Percentiles rank a stretch among this genome's conserved stretches.
Conservation (phyloP, 495 filamentous ascomycete species). For the Penicillium macrosclerotiorum region DNA sequence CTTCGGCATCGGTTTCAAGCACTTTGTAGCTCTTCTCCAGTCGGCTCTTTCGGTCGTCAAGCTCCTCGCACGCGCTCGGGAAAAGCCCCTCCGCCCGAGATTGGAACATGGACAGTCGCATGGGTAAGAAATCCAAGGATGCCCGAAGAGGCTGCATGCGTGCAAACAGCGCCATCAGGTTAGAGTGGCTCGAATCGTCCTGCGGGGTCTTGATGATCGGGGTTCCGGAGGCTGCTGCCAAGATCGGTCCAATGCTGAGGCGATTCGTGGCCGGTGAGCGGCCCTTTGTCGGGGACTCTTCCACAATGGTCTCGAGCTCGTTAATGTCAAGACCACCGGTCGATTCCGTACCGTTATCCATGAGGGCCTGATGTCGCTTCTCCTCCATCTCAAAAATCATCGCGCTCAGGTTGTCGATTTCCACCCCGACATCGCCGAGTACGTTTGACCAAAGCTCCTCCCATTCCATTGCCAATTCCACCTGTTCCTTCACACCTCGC, state of each 20-base stretch:
- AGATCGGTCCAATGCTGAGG: constrained; percentile 60
- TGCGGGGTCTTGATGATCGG: constrained; percentile 58
- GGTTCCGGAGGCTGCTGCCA: constrained; percentile 55
- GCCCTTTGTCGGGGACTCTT: constrained; percentile 69
- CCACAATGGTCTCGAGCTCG: constrained; percentile 90
- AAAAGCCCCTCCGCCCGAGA: constrained; percentile 70
- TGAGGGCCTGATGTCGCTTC: constrained; percentile 70
- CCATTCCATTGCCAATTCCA: constrained; percentile 98
- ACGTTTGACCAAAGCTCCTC: constrained; percentile 95
- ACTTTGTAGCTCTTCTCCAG: constrained; percentile 79
- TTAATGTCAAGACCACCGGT: constrained; percentile 75
- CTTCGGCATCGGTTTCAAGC: constrained; percentile 83
- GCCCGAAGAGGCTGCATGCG: constrained; percentile 91
- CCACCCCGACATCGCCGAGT: constrained; percentile 86
- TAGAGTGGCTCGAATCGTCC: constrained; percentile 74
- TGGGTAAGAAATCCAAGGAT: constrained; percentile 94
- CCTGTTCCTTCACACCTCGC: constrained; percentile 77
- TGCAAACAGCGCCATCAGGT: constrained; percentile 82
- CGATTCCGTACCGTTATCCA: constrained; percentile 54
- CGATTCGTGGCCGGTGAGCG: constrained; percentile 54
- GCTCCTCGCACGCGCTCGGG: constrained; percentile 84
- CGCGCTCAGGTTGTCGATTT: constrained; percentile 78
- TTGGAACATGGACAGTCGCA: constrained; percentile 85
- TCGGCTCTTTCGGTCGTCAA: constrained; percentile 65
- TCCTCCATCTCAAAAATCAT: constrained; percentile 98